Evolutionary conservation across 139 green algal genomes (phyloP).

Genomic region (Volvox africanus): DNA sequence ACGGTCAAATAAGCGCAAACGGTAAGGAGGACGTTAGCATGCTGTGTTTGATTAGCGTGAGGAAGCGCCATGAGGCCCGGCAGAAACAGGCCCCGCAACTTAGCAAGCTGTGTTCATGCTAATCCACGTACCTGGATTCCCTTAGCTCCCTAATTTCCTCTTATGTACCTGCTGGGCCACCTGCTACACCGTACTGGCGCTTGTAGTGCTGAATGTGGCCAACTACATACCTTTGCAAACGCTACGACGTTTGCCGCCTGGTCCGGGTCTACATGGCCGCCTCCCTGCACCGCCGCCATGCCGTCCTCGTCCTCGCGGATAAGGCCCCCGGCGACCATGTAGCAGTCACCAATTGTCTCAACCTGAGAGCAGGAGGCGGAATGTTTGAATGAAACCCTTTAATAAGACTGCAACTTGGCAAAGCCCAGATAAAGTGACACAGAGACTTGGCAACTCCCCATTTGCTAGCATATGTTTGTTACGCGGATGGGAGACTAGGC

Average conservation of each 20-base stretch:
- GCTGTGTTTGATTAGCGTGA: neutral
- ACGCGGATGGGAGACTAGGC: neutral
- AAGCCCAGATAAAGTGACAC: neutral
- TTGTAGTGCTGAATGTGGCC: neutral
- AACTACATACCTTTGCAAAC: constrained; percentile 24
- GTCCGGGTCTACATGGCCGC: neutral
- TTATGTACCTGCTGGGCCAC: neutral
- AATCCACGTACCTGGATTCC: neutral
- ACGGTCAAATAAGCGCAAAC: too few relatives aligned
- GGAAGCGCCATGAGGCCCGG: neutral
- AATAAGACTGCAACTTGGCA: too few relatives aligned
- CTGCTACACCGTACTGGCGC: neutral
- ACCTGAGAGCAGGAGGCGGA: constrained; percentile 1
- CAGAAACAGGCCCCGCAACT: too few relatives aligned
- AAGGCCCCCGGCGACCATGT: constrained; percentile 36
- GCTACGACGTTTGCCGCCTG: neutral
- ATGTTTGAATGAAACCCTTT: neutral
- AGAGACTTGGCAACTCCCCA: neutral
- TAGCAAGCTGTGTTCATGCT: neutral
- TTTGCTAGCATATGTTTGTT: neutral
- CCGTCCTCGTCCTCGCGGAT: constrained; percentile 22
- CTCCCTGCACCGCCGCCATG: constrained; percentile 30
- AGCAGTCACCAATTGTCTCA: constrained; percentile 49
- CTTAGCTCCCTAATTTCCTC: neutral
- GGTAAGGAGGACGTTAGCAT: too few relatives aligned